Conservation (phyloP, 2,329 filamentous ascomycete genomes). For the Exserohilum turcica region DNA sequence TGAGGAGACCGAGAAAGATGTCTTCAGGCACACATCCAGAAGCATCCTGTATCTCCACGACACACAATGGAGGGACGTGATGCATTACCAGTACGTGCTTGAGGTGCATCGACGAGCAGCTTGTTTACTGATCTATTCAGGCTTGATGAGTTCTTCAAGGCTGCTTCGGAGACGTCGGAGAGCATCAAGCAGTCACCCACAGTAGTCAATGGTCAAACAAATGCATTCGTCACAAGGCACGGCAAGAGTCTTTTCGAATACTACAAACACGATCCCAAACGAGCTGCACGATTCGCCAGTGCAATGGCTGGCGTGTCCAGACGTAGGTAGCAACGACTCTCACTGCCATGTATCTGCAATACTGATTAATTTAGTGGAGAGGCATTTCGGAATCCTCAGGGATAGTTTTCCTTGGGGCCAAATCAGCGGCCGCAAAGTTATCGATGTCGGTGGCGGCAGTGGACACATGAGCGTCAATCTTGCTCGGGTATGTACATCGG, state of each 20-base stretch:
- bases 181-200: slow-evolving; percentile 17
- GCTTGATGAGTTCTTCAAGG: slow-evolving; percentile 39
- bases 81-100: slow-evolving; percentile 21
- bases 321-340: slow-evolving; percentile 4
- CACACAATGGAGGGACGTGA: slow-evolving; percentile 17
- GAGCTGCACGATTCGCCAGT: slow-evolving; percentile 34
- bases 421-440: slow-evolving; percentile 29
- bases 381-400: slow-evolving; percentile 29
- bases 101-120: accelerated
- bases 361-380: slow-evolving; percentile 22
- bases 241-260: slow-evolving; percentile 32
- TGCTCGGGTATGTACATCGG: slow-evolving; percentile 23
- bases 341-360: not conserved
- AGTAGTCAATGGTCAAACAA: slow-evolving; percentile 8
- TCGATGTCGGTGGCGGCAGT: slow-evolving; percentile 41
- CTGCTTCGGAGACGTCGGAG: slow-evolving; percentile 26
- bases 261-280: slow-evolving; percentile 32
- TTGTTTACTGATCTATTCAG: slow-evolving; percentile 1
- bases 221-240: slow-evolving; percentile 31
- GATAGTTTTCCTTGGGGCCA: slow-evolving; percentile 35
- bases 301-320: slow-evolving; percentile 37
- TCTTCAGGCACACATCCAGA: slow-evolving; percentile 29
- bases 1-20: slow-evolving; percentile 16
- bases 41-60: slow-evolving; percentile 18
- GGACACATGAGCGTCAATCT: slow-evolving; percentile 27